phyloP scores from a whole-genome alignment of 176 grass and related monocot species.

The Juncus effusus region DNA sequence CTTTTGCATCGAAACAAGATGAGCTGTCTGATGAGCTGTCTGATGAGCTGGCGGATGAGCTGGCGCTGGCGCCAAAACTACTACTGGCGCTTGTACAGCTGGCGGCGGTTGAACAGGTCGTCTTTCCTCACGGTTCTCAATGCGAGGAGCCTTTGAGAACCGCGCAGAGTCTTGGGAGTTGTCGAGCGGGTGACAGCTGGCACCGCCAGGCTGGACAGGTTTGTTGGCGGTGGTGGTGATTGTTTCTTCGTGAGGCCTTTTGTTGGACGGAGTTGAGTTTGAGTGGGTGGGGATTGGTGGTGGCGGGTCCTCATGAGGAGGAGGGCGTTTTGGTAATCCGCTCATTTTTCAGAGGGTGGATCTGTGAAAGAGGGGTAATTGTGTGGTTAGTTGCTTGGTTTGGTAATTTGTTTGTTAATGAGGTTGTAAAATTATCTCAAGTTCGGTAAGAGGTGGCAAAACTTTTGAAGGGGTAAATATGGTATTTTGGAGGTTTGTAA shows the following conservation, averaged over 20 bases:
- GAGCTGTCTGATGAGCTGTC: slow-evolving; percentile 43
- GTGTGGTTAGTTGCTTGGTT: no score
- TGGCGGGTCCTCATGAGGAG: slow-evolving; percentile 42
- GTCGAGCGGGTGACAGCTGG: slow-evolving; percentile 49
- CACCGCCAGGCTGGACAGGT: slow-evolving; percentile 36
- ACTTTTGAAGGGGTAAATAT: not conserved
- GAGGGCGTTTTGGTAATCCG: slow-evolving; percentile 61
- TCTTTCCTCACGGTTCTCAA: slow-evolving; percentile 81
- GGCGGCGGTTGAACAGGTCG: slow-evolving; percentile 30
- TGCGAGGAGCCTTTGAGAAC: slow-evolving; percentile 47
- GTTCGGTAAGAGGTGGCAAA: not conserved
- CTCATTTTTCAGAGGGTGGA: slow-evolving; percentile 45
- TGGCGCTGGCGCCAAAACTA: slow-evolving; percentile 24
- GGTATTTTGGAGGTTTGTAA: not conserved
- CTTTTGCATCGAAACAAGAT: slow-evolving; percentile 43
- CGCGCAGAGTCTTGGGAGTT: slow-evolving; percentile 47
- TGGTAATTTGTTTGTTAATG: no score
- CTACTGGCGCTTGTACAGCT: slow-evolving; percentile 37
- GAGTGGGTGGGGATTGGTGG: slow-evolving; percentile 7
- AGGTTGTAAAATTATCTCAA: not conserved
- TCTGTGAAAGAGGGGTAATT: not conserved
- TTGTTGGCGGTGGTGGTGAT: slow-evolving; percentile 44
- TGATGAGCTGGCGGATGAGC: slow-evolving; percentile 36
- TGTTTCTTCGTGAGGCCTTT: slow-evolving; percentile 60
- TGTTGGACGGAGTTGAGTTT: slow-evolving; percentile 43